These are phyloP conservation scores for Aphanomyces invadans DNA, from an alignment of 352 stramenopile species.

Conservation along the genomic window DNA sequence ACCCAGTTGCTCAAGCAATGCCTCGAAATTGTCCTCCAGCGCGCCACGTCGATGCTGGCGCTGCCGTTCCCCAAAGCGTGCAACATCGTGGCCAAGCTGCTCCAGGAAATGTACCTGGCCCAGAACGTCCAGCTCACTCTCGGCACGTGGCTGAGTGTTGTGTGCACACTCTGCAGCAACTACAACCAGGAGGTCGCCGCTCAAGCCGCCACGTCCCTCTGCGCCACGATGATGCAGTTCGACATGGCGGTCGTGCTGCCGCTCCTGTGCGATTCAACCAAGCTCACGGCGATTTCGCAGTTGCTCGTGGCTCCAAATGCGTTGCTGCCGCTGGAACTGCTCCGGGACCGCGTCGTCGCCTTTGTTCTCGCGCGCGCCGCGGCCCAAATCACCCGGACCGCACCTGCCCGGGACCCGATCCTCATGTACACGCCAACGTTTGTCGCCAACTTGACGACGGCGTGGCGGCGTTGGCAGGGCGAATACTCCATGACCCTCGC, in stretches of 20 bases:
- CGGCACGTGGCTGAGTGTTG: not conserved
- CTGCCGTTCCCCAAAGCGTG: slow-evolving; percentile 11
- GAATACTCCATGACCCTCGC: slow-evolving; percentile 7
- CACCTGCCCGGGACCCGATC: not conserved
- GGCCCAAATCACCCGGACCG: not conserved
- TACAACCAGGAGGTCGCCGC: slow-evolving; percentile 1
- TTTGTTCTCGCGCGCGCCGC: not conserved
- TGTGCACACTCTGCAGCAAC: slow-evolving; percentile 19
- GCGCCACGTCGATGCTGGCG: not conserved
- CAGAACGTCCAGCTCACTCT: slow-evolving; percentile 9
- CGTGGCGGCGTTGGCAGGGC: not conserved
- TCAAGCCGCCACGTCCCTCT: not conserved
- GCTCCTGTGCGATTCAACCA: not conserved
- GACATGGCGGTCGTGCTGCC: not conserved
- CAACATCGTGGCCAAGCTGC: slow-evolving; percentile 14
- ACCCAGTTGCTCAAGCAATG: not conserved
- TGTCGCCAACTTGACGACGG: not conserved
- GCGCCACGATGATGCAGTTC: not conserved
- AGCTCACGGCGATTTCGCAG: not conserved
- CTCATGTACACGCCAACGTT: not conserved
- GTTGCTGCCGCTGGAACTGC: not conserved
- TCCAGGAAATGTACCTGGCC: slow-evolving; percentile 15
- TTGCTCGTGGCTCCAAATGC: not conserved
- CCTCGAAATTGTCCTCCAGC: not conserved
- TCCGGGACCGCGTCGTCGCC: not conserved